phyloP scores from a whole-genome alignment of 208 protist species.

The Leishmania martiniquensis region DNA sequence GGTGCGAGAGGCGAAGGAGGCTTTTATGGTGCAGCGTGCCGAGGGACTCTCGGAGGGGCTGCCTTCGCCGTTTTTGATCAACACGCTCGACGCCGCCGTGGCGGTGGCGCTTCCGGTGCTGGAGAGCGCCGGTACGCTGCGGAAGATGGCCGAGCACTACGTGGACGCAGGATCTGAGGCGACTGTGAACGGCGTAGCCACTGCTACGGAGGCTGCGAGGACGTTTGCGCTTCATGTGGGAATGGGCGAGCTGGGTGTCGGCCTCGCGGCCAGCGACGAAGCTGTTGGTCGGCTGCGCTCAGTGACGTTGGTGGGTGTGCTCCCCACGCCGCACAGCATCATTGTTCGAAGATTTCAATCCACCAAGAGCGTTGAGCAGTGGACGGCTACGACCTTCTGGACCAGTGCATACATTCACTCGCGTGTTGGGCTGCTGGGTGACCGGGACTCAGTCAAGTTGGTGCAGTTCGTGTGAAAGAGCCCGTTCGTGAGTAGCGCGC shows the following conservation, averaged over 20 bases:
- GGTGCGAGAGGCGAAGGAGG: conserved; percentile 45
- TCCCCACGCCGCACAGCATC: conserved; percentile 83
- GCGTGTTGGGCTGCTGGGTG: conserved; percentile 49
- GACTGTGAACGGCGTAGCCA: conserved; percentile 13
- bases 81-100: conserved; percentile 61
- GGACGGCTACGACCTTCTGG: conserved; percentile 82
- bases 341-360: conserved; percentile 65
- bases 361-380: conserved; percentile 69
- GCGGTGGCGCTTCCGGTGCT: conserved; percentile 43
- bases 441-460: conserved; percentile 66
- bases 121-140: conserved; percentile 34
- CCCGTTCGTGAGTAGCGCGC: background rate
- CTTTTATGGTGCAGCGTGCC: conserved; percentile 34
- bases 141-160: conserved; percentile 29
- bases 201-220: conserved; percentile 8
- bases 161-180: conserved; percentile 15
- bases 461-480: conserved; percentile 42
- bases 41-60: conserved; percentile 18
- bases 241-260: conserved; percentile 13
- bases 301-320: conserved; percentile 78
- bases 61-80: conserved; percentile 62
- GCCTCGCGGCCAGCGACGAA: conserved; percentile 36
- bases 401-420: conserved; percentile 68
- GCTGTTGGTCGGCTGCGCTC: conserved; percentile 47
- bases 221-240: conserved; percentile 11